Evolutionary conservation across 495 filamentous ascomycete genomes (phyloP), one percentile per base, ranked within the genome.

Genomic region (Parmelia sp.): DNA sequence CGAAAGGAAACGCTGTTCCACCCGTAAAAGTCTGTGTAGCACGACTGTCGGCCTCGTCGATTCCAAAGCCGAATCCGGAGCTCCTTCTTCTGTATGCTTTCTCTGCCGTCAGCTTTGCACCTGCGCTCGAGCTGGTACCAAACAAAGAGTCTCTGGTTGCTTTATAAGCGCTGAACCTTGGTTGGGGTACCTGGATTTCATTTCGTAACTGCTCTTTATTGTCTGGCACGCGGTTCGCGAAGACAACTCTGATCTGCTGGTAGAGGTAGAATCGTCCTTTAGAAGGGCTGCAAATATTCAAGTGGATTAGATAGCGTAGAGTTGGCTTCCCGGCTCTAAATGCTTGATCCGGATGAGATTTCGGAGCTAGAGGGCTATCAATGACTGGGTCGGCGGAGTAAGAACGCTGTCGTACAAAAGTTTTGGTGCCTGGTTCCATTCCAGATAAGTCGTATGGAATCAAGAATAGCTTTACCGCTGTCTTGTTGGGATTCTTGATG

Each of bases 401-500:
- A 68, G 88, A 92, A 61, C 96, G 86, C 74, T 99, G 94, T 57
- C 94, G 85, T 66, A 99, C 88, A 68, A 99, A 99, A 4, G 94
- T 99, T 71, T 97, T 97, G 23, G 90, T 94, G 1, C 92, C 91
- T 14, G 90, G 81, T 66, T 94, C 89, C 95, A 99, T 99, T 62
- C 91, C 94, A n/a, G 84, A 81, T 11, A 99, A 81, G 73, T 97
- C 92, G 71, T 99, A 99, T 0, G 95, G 94, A 31, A 99, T 86
- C 19, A 97, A 82, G 68, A 97, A 99, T 21, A 97, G 77, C 73
- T 97, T 97, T 58, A 97, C 91, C 7, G 92, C 92, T 6, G 92
- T 97, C 72, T 96, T 97, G 78, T 96, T 92, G 15, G 90, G 91
- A 68, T 96, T 97, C 72, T 96, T 95, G 75, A 97, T 94, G 57